Evolutionary conservation across 768 basidiomycete genomes (phyloP).

Genomic region (Saitozyma podzolica): DNA sequence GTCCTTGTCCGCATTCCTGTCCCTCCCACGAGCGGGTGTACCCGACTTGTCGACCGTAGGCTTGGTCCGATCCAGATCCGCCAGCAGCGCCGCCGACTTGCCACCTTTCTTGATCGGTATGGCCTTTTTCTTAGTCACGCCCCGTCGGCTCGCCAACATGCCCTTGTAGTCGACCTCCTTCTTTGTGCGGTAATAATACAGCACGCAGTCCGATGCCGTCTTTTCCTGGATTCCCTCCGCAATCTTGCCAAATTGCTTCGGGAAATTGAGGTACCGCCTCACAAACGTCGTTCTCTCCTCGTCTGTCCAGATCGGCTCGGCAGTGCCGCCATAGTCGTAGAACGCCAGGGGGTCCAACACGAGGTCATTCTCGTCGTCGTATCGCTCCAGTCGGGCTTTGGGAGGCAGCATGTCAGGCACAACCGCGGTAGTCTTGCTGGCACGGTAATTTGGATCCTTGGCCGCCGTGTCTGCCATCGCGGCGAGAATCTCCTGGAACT

Average conservation of each 20-base stretch:
- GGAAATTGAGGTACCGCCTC: conserved; percentile 76
- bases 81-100: conserved; percentile 34
- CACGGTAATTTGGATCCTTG: conserved; percentile 85
- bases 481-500: conserved; percentile 97
- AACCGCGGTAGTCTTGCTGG: conserved; percentile 75
- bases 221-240: conserved; percentile 74
- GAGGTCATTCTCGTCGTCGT: conserved; percentile 80
- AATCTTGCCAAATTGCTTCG: conserved; percentile 96
- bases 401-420: conserved; percentile 76
- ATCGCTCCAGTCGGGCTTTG: conserved; percentile 47
- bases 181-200: conserved; percentile 94
- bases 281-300: conserved; percentile 76
- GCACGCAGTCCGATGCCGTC: conserved; percentile 82
- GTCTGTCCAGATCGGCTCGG: conserved; percentile 83
- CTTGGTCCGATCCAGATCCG: conserved; percentile 35
- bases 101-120: conserved; percentile 40
- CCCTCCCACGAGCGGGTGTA: conserved; percentile 17
- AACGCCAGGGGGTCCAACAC: conserved; percentile 75
- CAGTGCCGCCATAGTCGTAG: conserved; percentile 66
- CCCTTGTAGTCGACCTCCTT: conserved; percentile 60
- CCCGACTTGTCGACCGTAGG: conserved; percentile 17
- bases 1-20: conserved; percentile 7
- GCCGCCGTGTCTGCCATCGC: conserved; percentile 87
- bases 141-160: conserved; percentile 29
- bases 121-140: conserved; percentile 26